Base-by-base conservation (phyloP, 2,329 filamentous ascomycete species). In the Chlorencoelia australis region DNA sequence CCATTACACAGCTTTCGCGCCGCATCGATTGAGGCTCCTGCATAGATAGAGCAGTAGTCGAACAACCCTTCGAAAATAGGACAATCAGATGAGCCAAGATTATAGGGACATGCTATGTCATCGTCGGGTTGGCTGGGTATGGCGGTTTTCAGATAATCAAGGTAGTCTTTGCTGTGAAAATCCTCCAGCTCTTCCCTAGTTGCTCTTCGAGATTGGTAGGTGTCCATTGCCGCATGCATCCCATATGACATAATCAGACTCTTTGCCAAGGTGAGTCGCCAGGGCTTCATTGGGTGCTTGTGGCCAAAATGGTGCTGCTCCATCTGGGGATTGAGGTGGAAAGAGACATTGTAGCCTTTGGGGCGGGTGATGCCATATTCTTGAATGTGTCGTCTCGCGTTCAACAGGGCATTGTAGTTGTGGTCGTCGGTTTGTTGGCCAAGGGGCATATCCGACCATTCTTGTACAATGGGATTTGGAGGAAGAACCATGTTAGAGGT, bases 201-300 rank as follows among this genome's bases (percentile, higher is more conserved):
- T 19, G 91, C 91, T 9, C 81, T 73, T 17, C 88, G 76, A 16
- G 89, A 75, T 34, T 86, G 73, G 61, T 93, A 95, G 47, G 89
- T 81, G 61, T 96, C 87, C 91, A 98, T 96, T 44, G 86, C 87
- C 53, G 89, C 83, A 52, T 93, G 87, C 73, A 98, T 85, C 48
- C 91, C 91, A 59, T 96, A 96, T 1, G 86, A 82, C 56, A 93
- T 80, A 45, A 98, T 86, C 30, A 98, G 74, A 52, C 91, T 86
- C 60, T 98, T 96, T 39, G 91, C 93, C 37, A 98, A 71, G 11
- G 88, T 95, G 46, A 98, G 67, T 22, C 91, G 84, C 89, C 91
- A 96, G 41, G 91, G 91, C 60, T 98, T 98, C 91, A 98, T 98
- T 14, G 91, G 91, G 66, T 98, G 91, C 7, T 85, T 88, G 63